phyloP scores from a whole-genome alignment of 2,329 filamentous ascomycete species.

The Cladophialophora chaetospira region DNA sequence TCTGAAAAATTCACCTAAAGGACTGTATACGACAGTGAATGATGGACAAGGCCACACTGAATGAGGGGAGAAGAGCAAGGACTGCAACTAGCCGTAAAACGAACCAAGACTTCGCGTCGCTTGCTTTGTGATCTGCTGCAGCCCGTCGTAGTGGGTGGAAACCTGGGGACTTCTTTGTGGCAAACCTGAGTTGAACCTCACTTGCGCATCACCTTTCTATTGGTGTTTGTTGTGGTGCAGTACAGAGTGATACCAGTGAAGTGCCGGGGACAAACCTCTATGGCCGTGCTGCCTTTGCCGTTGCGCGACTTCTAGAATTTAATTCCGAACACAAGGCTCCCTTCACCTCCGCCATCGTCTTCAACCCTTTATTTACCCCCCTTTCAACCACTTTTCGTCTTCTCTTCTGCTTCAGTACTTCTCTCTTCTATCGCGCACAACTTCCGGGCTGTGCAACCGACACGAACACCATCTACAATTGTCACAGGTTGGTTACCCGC shows the following conservation, averaged over 20 bases:
- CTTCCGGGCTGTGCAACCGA: not conserved
- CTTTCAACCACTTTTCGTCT: not conserved
- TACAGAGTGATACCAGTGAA: not conserved
- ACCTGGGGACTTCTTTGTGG: not conserved
- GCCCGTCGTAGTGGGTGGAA: not conserved
- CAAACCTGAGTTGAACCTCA: not conserved
- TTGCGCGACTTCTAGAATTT: slow-evolving; percentile 3
- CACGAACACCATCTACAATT: not conserved
- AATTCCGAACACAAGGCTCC: slow-evolving; percentile 1
- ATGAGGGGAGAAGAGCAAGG: too few relatives aligned
- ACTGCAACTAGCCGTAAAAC: too few relatives aligned
- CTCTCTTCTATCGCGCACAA: not conserved
- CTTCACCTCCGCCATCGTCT: not conserved
- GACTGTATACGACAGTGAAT: too few relatives aligned
- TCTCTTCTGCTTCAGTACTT: not conserved
- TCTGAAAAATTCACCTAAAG: too few relatives aligned
- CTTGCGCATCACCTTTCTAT: not conserved
- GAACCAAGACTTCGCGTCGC: not conserved
- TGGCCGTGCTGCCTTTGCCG: not conserved
- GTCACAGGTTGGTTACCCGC: not conserved
- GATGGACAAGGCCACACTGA: too few relatives aligned
- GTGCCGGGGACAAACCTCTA: not conserved
- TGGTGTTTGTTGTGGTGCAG: slow-evolving; percentile 1
- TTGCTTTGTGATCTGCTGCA: too few relatives aligned
- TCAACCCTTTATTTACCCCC: not conserved